Base-by-base conservation (phyloP, 192 early-diverging fungal genomes). In the Coemansia sp. region DNA sequence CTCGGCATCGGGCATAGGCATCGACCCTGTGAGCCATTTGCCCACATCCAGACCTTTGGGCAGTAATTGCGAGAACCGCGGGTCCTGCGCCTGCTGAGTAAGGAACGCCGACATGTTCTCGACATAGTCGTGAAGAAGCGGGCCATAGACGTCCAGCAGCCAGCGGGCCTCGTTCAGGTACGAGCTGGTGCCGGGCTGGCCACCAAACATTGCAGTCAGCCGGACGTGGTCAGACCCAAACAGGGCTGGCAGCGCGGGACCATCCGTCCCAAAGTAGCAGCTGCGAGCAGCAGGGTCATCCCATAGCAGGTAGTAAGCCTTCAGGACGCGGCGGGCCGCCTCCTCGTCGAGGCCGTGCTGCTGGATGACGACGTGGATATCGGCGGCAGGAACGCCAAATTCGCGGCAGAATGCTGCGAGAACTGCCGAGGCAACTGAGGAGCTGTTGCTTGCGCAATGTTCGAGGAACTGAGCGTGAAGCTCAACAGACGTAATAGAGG, bases 1-100 rank as follows among this genome's bases (percentile, higher is more conserved):
- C n/a, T 82, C 79, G 31, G 79, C 69, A 63, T 80, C 80, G 16
- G 91, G 93, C 34, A 78, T 48, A n/a, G n/a, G n/a, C n/a, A n/a
- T n/a, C n/a, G n/a, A n/a, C n/a, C n/a, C n/a, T n/a, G n/a, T n/a
- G n/a, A n/a, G n/a, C n/a, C n/a, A n/a, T n/a, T n/a, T n/a, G n/a
- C n/a, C n/a, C n/a, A n/a, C n/a, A n/a, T n/a, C n/a, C n/a, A n/a
- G n/a, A n/a, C n/a, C n/a, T n/a, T n/a, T n/a, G n/a, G n/a, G n/a
- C n/a, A n/a, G n/a, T n/a, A n/a, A n/a, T n/a, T n/a, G n/a, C n/a
- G n/a, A n/a, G n/a, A n/a, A n/a, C n/a, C n/a, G n/a, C n/a, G n/a
- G n/a, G n/a, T n/a, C n/a, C n/a, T n/a, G n/a, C n/a, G n/a, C n/a
- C n/a, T n/a, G n/a, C n/a, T n/a, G n/a, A n/a, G n/a, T n/a, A n/a